A percentile compares a stretch with the other conserved stretches of the same genome.
These are phyloP conservation scores for Nicotiana attenuata DNA, from an alignment of 257 asterid species.

Conservation along the genomic window DNA sequence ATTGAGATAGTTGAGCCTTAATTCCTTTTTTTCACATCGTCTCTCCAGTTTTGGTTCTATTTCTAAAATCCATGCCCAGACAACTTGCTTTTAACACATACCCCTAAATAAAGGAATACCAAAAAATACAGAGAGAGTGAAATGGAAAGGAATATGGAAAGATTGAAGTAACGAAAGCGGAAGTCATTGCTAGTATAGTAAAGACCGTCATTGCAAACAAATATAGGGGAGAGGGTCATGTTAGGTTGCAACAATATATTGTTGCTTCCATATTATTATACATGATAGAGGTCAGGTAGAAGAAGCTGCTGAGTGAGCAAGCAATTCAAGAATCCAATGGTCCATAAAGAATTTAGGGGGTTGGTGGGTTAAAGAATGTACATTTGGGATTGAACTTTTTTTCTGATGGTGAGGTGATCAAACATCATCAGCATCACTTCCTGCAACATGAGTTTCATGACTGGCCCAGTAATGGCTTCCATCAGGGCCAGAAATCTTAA, in stretches of 20 bases:
- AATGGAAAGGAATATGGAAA: neutral
- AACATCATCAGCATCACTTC: conserved; percentile 59
- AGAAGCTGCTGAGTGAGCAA: neutral
- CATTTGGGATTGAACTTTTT: conserved; percentile 27
- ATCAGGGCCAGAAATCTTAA: conserved; percentile 20
- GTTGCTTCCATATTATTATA: neutral
- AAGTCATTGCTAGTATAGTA: neutral
- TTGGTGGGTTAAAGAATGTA: conserved; percentile 30
- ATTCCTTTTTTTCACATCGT: too few relatives aligned
- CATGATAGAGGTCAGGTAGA: neutral
- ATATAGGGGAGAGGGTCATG: neutral
- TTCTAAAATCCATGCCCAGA: neutral
- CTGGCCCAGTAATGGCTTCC: conserved; percentile 39
- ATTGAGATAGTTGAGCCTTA: too few relatives aligned
- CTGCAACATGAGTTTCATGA: conserved; percentile 51
- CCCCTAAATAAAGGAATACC: neutral
- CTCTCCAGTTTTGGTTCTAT: neutral
- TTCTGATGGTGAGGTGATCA: conserved; percentile 16
- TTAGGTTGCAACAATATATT: neutral
- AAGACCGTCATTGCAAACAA: neutral
- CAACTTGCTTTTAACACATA: neutral
- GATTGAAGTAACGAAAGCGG: neutral
- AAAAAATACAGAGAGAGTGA: neutral
- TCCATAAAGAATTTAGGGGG: too few relatives aligned
- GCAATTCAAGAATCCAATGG: conserved; percentile 4